Base-by-base conservation (phyloP, 495 filamentous ascomycete genomes). In the Physcia stellaris region DNA sequence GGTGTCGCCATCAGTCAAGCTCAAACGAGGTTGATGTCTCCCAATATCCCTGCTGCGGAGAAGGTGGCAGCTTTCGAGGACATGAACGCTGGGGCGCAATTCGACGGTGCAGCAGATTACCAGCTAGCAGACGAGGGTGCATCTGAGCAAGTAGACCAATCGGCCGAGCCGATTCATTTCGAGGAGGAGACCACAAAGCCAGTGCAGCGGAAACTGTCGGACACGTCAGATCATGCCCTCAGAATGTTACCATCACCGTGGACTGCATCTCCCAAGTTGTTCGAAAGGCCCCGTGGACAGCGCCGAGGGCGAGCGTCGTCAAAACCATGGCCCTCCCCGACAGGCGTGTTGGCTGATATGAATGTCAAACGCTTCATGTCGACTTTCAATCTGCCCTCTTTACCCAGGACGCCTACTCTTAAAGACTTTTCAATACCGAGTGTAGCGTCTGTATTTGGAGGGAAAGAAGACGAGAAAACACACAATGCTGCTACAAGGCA, bases 1-100 rank as follows among this genome's bases (percentile, higher is more conserved):
- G 83, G 83, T 17, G 71, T 86, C 36, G 80, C 83, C 43, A 80
- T 94, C 40, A 73, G 82, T 47, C 70, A 68, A 12, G 60, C 66
- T 12, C 86, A 88, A 28, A 81, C 74, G 34, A 69, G 78, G 29
- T 65, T 93, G 41, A 77, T 76, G 22, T 73, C 77, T 15, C 71
- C 80, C 11, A 66, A 64, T 31, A 88, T 80, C 1, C 77, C 84
- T 2, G 74, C 78, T 7, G 73, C 76, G 26, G 85, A 92, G 52
- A 88, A 83, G 60, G 73, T 60, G 23, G 73, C 76, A 1, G 73
- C 73, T 0, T 61, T 94, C 61, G 75, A 81, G 34, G 50, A 60
- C 15, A 39, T 67, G 16, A 63, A 70, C 11, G 70, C 56, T 0
- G 74, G 69, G 31, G 67, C 62, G 11, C 56, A 66, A 18, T 79